Percentiles rank a stretch among this genome's conserved stretches.
Evolutionary conservation across 2,329 filamentous ascomycete species (phyloP).

Genomic region (Beauveria australis): DNA sequence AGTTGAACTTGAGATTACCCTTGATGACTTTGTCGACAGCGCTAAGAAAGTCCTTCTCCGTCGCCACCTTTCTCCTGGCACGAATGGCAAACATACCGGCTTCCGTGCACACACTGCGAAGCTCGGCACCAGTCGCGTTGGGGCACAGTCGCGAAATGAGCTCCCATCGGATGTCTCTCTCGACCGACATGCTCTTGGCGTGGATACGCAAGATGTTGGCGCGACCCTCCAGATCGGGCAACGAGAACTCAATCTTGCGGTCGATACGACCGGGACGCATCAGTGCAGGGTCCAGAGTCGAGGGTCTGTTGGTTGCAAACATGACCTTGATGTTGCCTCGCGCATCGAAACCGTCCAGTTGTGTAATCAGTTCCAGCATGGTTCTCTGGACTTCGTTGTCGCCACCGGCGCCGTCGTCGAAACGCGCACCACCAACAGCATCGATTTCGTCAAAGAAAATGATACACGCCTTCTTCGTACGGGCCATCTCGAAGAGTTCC

Average conservation of each 20-base stretch:
- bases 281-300: constrained; percentile 88
- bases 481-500: constrained; percentile 98
- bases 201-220: constrained; percentile 98
- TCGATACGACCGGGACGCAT: constrained; percentile 98
- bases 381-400: constrained; percentile 98
- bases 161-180: constrained; percentile 98
- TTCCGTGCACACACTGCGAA: constrained; percentile 94
- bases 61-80: constrained; percentile 89
- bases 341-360: constrained; percentile 92
- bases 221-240: constrained; percentile 92
- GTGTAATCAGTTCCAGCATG: constrained; percentile 96
- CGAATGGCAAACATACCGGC: constrained; percentile 98
- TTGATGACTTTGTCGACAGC: constrained; percentile 99
- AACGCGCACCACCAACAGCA: constrained; percentile 88
- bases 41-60: constrained; percentile 96
- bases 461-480: constrained; percentile 98
- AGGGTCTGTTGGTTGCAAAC: constrained; percentile 96
- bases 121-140: constrained; percentile 91
- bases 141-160: constrained; percentile 94
- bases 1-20: constrained; percentile 99
- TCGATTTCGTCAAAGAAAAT: constrained; percentile 98
- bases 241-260: constrained; percentile 96
- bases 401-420: constrained; percentile 91
- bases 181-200: constrained; percentile 99
- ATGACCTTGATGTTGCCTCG: constrained; percentile 99